Evolutionary conservation across 2,329 filamentous ascomycete species (phyloP).

Genomic region (Bipolaris cookei): DNA sequence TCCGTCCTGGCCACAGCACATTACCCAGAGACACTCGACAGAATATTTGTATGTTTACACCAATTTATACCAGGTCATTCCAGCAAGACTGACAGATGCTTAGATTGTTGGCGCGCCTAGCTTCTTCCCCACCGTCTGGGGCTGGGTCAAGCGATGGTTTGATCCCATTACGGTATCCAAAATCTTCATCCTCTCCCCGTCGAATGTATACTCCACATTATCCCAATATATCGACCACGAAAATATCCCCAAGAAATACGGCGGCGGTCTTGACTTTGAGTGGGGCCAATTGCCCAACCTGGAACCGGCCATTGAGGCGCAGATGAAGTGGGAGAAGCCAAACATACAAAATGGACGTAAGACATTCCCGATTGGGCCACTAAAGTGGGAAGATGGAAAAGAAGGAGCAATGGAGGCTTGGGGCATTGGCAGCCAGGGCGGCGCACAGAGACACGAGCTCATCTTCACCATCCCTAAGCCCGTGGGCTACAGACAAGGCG

Average conservation of each 20-base stretch:
- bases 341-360: slow-evolving; percentile 41
- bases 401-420: slow-evolving; percentile 54
- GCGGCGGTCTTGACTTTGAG: slow-evolving; percentile 81
- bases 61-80: not conserved
- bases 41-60: slow-evolving; percentile 66
- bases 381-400: slow-evolving; percentile 54
- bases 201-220: slow-evolving; percentile 78
- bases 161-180: slow-evolving; percentile 84
- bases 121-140: slow-evolving; percentile 93
- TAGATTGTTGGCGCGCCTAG: slow-evolving; percentile 85
- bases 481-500: slow-evolving; percentile 37
- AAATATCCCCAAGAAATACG: slow-evolving; percentile 89
- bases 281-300: slow-evolving; percentile 77
- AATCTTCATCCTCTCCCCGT: slow-evolving; percentile 82
- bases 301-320: slow-evolving; percentile 61
- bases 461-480: slow-evolving; percentile 50
- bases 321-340: slow-evolving; percentile 51
- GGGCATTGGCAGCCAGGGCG: slow-evolving; percentile 54
- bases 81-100: slow-evolving; percentile 7
- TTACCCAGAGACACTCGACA: slow-evolving; percentile 91
- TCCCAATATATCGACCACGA: slow-evolving; percentile 79
- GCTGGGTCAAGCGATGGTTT: slow-evolving; percentile 95
- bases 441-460: slow-evolving; percentile 47
- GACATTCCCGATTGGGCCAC: slow-evolving; percentile 56
- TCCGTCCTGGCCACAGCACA: slow-evolving; percentile 87